Evolutionary conservation across 2,329 filamentous ascomycete genomes (phyloP).

Genomic region (Fusarium burgessii): DNA sequence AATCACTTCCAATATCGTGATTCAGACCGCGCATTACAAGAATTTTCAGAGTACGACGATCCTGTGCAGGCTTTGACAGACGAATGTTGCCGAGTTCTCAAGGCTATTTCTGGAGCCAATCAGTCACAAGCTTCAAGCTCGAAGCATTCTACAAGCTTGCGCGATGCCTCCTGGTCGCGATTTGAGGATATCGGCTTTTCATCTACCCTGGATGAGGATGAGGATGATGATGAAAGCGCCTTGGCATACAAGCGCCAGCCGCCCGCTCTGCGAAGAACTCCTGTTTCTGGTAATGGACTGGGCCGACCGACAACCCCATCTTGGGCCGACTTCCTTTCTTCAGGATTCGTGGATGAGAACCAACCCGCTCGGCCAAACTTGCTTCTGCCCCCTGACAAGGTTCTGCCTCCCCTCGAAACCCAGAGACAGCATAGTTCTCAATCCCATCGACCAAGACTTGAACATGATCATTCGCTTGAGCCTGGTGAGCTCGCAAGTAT

Average conservation of each 20-base stretch:
- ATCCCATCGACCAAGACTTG: slow-evolving; percentile 80
- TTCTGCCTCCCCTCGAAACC: slow-evolving; percentile 84
- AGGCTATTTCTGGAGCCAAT: slow-evolving; percentile 88
- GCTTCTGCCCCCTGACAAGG: slow-evolving; percentile 90
- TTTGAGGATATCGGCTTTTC: slow-evolving; percentile 97
- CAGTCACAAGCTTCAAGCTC: slow-evolving; percentile 81
- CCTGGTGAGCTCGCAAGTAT: slow-evolving; percentile 97
- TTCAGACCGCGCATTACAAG: slow-evolving; percentile 83
- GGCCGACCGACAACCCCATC: slow-evolving; percentile 93
- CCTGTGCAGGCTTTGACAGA: slow-evolving; percentile 89
- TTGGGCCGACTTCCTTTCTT: slow-evolving; percentile 97
- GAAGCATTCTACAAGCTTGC: slow-evolving; percentile 77
- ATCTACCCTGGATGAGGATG: slow-evolving; percentile 77
- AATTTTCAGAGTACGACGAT: slow-evolving; percentile 90
- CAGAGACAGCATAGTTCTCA: slow-evolving; percentile 85
- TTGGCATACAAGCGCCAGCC: slow-evolving; percentile 54
- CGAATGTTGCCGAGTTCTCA: slow-evolving; percentile 91
- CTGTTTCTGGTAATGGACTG: slow-evolving; percentile 75
- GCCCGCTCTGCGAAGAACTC: slow-evolving; percentile 70
- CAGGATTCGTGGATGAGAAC: slow-evolving; percentile 87
- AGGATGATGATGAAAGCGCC: slow-evolving; percentile 70
- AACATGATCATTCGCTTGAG: slow-evolving; percentile 77
- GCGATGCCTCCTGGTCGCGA: slow-evolving; percentile 93
- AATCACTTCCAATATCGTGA: slow-evolving; percentile 97
- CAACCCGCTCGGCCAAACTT: slow-evolving; percentile 71